Base-by-base conservation (phyloP, 441 rosid species). In the Aquilaria agallochum region DNA sequence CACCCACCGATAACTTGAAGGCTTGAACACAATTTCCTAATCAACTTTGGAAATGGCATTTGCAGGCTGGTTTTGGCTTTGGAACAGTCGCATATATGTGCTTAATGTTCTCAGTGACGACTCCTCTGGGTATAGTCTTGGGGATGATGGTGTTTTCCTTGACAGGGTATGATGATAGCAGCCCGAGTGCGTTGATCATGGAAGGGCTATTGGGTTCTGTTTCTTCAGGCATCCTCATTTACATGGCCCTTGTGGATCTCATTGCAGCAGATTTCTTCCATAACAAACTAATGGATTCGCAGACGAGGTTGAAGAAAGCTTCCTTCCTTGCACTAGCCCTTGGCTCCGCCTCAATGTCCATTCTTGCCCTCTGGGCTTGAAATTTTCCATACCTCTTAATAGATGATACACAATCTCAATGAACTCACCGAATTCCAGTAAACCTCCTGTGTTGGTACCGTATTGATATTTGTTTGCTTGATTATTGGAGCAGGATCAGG, bases 191-290 rank as follows among this genome's bases (percentile, higher is more conserved):
- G 7, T 69, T 93, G 78, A 85, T 90, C 45, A 80, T 90, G 84
- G 98, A 93, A 59, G 98, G 98, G 33, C 59, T 93, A 36, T 58
- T 90, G 53, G 97, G 98, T 11, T 83, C 95, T 14, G 48, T 93
- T 0, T 93, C 98, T 2, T 82, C 96, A 3, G 98, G 98, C 8
- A 72, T 93, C 50, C 86, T 93, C 11, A 83, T 93, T 31, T 93
- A 90, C 85, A 90, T 93, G 98, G 96, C 92, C 2, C 82, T 93
- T 0, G 98, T 93, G 31, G 98, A 93, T 76, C 95, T 93, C n/a
- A 75, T 93, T 12, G 92, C 98, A 2, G 66, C 69, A 31, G 98
- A 93, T 57, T 93, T 93, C 71, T 93, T 93, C 77, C 97, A 93
- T 48, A 86, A 86, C 90, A 90, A 90, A 84, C 58, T 90, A 77